phyloP scores from a whole-genome alignment of 1,284 basidiomycete species.

The Tilletiaria anomala region DNA sequence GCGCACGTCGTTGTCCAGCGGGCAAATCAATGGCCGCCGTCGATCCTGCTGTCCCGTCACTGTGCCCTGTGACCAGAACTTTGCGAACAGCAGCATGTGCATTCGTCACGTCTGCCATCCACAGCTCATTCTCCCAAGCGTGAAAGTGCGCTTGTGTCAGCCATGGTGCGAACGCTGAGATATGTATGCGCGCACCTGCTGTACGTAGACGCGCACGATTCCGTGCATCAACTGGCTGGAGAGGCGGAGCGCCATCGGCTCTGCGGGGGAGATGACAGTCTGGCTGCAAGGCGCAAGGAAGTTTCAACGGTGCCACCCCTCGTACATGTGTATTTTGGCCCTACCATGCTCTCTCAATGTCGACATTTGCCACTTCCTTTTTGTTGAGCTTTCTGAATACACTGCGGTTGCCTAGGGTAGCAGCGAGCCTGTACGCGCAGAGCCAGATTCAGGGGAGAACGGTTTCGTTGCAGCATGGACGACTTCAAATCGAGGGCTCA shows the following conservation, averaged over 20 bases:
- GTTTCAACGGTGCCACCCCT: background rate
- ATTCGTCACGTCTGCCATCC: constrained; percentile 9
- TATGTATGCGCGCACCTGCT: constrained; percentile 6
- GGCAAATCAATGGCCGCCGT: too few species aligned
- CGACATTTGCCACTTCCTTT: constrained; percentile 11
- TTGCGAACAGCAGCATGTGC: constrained; percentile 11
- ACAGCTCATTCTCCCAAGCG: too few species aligned
- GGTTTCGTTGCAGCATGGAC: background rate
- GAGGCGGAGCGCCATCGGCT: constrained; percentile 24
- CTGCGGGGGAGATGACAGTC: constrained; percentile 7
- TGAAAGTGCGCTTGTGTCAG: too few species aligned
- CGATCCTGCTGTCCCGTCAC: too few species aligned
- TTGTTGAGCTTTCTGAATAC: constrained; percentile 12
- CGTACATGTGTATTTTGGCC: background rate
- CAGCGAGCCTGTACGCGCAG: constrained; percentile 11
- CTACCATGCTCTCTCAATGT: constrained; percentile 14
- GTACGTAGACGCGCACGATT: constrained; percentile 15
- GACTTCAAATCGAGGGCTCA: constrained; percentile 1
- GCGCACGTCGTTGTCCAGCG: too few species aligned
- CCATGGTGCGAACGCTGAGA: constrained; percentile 5
- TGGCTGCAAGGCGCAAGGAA: constrained; percentile 2
- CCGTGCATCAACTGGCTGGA: constrained; percentile 22
- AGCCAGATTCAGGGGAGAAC: background rate
- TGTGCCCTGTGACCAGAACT: too few species aligned
- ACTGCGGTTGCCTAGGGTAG: constrained; percentile 15